Percentiles rank a stretch among this genome's conserved stretches.
Conservation (phyloP, 257 asterid genomes). For the Datura wrightii region DNA sequence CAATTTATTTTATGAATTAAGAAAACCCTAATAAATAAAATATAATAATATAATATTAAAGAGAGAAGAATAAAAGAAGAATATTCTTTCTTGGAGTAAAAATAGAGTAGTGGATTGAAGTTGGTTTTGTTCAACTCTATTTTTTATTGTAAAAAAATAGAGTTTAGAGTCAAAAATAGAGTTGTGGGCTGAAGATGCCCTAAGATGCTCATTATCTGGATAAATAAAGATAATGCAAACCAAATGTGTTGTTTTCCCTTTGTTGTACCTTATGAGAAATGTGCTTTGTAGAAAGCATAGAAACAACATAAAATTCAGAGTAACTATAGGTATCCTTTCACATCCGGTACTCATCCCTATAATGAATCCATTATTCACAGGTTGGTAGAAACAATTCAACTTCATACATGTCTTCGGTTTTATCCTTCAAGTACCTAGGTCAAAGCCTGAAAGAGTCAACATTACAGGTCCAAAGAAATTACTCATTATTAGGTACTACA, state of each 20-base stretch:
- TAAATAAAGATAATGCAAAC: not conserved
- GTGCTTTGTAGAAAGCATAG: not conserved
- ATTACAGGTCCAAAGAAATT: slow-evolving; percentile 20
- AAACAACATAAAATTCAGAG: not conserved
- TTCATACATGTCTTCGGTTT: not conserved
- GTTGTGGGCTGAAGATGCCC: too few species aligned
- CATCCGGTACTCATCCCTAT: not conserved
- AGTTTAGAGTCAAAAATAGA: too few species aligned
- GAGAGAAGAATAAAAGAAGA: too few species aligned
- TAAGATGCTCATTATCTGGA: slow-evolving; percentile 20
- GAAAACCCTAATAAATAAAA: too few species aligned
- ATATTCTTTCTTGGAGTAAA: too few species aligned
- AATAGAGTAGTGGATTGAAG: too few species aligned
- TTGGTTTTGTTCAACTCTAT: too few species aligned
- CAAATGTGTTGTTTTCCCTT: not conserved
- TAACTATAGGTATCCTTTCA: not conserved
- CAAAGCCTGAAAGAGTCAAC: slow-evolving; percentile 4
- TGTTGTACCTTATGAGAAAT: not conserved
- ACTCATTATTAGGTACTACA: not conserved
- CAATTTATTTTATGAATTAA: too few species aligned
- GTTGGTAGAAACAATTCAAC: slow-evolving; percentile 8
- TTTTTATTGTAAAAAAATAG: too few species aligned
- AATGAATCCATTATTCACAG: not conserved
- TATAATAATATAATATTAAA: too few species aligned
- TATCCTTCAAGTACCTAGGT: slow-evolving; percentile 26